phyloP scores from a whole-genome alignment of 345 rosid species.

The Rhodomyrtus tomentosa region DNA sequence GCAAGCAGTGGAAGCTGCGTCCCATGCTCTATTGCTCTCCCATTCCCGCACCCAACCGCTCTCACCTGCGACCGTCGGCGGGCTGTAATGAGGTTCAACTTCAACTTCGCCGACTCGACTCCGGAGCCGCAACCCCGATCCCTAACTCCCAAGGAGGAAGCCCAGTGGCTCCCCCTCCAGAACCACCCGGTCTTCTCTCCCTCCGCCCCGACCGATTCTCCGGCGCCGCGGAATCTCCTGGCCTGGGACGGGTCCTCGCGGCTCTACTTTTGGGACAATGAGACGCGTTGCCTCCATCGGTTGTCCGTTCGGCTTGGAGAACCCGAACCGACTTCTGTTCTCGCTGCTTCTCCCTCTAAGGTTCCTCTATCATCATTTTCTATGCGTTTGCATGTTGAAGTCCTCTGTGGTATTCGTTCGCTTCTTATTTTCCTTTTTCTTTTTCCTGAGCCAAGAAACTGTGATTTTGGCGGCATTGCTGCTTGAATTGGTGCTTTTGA shows the following conservation, averaged over 20 bases:
- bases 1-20: background rate
- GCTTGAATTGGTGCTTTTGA: background rate
- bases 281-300: slow-evolving; percentile 50
- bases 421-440: background rate
- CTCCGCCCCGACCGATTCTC: slow-evolving; percentile 2
- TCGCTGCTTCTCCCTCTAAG: slow-evolving; percentile 78
- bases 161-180: slow-evolving; percentile 69
- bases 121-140: slow-evolving; percentile 22
- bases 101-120: slow-evolving; percentile 17
- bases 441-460: background rate
- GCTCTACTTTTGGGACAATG: slow-evolving; percentile 66
- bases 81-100: slow-evolving; percentile 47
- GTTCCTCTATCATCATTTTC: slow-evolving; percentile 6
- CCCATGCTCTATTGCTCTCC: background rate
- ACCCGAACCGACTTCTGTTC: slow-evolving; percentile 64
- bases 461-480: background rate
- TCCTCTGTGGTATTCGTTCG: background rate
- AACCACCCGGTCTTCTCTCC: slow-evolving; percentile 55
- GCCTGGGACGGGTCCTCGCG: slow-evolving; percentile 92
- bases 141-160: slow-evolving; percentile 38
- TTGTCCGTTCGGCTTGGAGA: slow-evolving; percentile 79
- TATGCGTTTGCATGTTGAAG: background rate
- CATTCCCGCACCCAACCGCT: background rate
- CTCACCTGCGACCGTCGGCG: background rate
- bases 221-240: slow-evolving; percentile 37